Conservation (phyloP, 2,329 filamentous ascomycete genomes). For the Exophiala calicioides region DNA sequence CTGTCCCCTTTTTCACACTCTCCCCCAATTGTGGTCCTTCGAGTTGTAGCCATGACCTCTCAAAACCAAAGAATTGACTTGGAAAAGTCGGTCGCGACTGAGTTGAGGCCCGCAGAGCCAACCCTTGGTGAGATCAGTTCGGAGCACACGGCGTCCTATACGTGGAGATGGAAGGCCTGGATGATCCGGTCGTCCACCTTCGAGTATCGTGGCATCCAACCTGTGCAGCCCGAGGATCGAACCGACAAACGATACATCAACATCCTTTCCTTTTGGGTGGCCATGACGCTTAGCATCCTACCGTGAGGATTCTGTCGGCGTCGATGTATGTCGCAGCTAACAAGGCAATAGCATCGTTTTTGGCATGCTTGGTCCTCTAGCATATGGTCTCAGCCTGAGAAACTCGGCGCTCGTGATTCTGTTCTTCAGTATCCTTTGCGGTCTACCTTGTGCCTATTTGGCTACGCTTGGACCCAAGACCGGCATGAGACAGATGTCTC, state of each 20-base stretch:
- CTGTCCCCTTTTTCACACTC: too few species aligned
- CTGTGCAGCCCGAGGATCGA: constrained; percentile 68
- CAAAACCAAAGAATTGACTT: too few species aligned
- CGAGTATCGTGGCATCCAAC: constrained; percentile 73
- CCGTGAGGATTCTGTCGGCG: not conserved
- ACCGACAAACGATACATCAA: constrained; percentile 65
- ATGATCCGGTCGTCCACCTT: too few species aligned
- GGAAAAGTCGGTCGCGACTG: too few species aligned
- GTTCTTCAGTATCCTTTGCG: constrained; percentile 8
- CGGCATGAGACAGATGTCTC: constrained; percentile 7
- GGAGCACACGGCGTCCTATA: too few species aligned
- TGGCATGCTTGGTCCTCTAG: constrained; percentile 3
- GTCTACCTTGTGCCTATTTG: not conserved
- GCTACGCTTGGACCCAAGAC: constrained; percentile 1
- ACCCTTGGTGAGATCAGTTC: too few species aligned
- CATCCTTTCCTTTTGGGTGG: constrained; percentile 66
- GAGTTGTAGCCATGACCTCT: too few species aligned
- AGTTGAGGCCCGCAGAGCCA: too few species aligned
- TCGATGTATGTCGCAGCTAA: not conserved
- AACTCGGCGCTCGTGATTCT: constrained; percentile 1
- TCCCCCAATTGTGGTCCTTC: too few species aligned
- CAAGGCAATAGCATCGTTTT: not conserved
- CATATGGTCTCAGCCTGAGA: constrained; percentile 6
- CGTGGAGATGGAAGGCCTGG: too few species aligned
- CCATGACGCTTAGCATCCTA: constrained; percentile 32